Base-by-base conservation (phyloP, 176 grass and related monocot genomes). In the Bothriochloa decipiens region DNA sequence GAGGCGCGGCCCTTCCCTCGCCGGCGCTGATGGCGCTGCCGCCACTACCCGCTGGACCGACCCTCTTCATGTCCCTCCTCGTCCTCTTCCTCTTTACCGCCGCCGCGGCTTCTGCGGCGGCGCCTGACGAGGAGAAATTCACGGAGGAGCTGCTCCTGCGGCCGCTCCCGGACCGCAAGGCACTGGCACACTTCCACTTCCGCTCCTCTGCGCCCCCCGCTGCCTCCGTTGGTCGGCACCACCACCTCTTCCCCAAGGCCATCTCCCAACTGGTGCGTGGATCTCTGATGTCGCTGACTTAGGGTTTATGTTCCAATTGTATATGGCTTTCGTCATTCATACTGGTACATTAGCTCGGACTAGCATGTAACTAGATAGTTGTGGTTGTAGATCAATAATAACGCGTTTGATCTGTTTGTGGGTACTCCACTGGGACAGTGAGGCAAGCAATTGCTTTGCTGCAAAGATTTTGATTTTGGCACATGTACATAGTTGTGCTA, bases 171-270 rank as follows among this genome's bases (percentile, higher is more conserved):
- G 96, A 95, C 91, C 83, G 86, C 52, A 96, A 94, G 83, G 91
- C 88, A 43, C 89, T 92, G 10, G 93, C 89, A 10, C 96, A 98
- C 80, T 98, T 98, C 85, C 86, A 96, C 83, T 96, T 99, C 86
- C 86, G 87, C 79, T 92, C 83, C 83, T 82, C 86, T 26, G 74
- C 96, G 25, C 75, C 87, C 28, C 88, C 90, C 53, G 85, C 91
- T 49, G 42, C 53, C 15, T 47, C 77, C 70, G 81, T 53, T 32
- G 90, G 88, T 25, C 68, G 65, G 42, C 93, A 96, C 85, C 89
- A 96, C 68, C 89, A 92, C 83, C 28, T 96, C 81, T 96, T 99
- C 79, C 93, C 96, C 45, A 96, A 96, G 82, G 93, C 93, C 70
- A 94, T 99, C 75, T 86, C 96, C 50, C 93, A 99, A 82, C 74